Base-by-base conservation (phyloP, 2,329 filamentous ascomycete genomes). In the Parasarocladium wereldwijsianum region DNA sequence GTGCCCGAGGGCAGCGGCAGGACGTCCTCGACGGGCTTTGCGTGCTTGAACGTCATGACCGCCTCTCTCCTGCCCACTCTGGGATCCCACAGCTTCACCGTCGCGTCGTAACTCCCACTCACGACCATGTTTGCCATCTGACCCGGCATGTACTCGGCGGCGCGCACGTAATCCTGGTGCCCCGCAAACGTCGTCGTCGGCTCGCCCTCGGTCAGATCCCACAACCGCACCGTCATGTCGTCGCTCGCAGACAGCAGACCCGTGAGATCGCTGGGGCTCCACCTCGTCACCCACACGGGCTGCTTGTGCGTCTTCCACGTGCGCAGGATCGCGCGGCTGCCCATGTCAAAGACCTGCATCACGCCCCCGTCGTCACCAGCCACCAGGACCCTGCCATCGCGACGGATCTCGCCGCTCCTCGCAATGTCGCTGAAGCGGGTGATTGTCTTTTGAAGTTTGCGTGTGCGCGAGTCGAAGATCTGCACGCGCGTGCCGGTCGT, bases 261-360 rank as follows among this genome's bases (percentile, higher is more conserved):
- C 1, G 90, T 98, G 39, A 86, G 66, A 36, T 90, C 78, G n/a
- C 67, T 69, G 2, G 85, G 84, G n/a, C 82, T 87, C 68, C 92
- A 98, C 52, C 78, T 78, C 26, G 85, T 87, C 15, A 78, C 73
- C 77, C 87, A 94, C 15, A 93, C 83, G 10, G 90, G 83, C 63
- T 93, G 86, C 58, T 85, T 86, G 60, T 96, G 87, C 42, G 86
- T 74, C 39, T 77, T 75, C 87, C 90, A 98, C 30, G 87, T 94
- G 62, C 90, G 87, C 43, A 98, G 60, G 40, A 98, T 93, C 4
- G 85, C 85, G 38, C 90, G 70, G 34, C 85, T 87, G 25, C 49
- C 76, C 30, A 93, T 74, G 47, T 98, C 90, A 48, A 96, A 98
- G 9, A 94, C 85, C 55, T 98, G 92, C 41, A 98, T 82, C 37